phyloP scores from a whole-genome alignment of 1,284 basidiomycete species.

The Laetiporus sulphureus region DNA sequence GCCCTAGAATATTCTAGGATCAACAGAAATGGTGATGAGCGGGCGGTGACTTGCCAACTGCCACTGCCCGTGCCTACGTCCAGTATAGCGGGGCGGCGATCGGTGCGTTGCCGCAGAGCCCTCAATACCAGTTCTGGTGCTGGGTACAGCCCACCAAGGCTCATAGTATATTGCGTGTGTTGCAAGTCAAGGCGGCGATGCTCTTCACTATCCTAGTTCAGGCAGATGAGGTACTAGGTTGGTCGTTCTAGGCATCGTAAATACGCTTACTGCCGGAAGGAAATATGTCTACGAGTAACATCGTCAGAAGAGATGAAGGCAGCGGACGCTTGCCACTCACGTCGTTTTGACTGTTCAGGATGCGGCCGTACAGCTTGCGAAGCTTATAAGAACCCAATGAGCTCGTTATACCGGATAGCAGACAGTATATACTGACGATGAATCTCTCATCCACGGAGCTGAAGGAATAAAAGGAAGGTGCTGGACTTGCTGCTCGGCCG shows the following conservation, averaged over 20 bases:
- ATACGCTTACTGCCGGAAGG: conserved; percentile 6
- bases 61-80: conserved; percentile 31
- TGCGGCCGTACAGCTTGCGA: conserved; percentile 25
- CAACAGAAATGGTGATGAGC: neutral
- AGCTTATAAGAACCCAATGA: no score
- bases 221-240: conserved; percentile 1
- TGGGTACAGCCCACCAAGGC: conserved; percentile 24
- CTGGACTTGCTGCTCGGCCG: conserved; percentile 20
- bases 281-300: conserved; percentile 6
- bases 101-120: conserved; percentile 24
- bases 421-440: conserved; percentile 19
- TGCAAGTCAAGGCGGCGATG: conserved; percentile 30
- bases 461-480: conserved; percentile 29
- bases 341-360: conserved; percentile 29
- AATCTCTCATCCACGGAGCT: conserved; percentile 26
- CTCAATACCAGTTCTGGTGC: conserved; percentile 24
- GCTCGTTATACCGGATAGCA: no score
- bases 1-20: conserved; percentile 19
- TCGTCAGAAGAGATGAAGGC: neutral
- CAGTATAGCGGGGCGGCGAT: conserved; percentile 22
- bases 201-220: conserved; percentile 26
- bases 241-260: neutral
- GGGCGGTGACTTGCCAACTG: conserved; percentile 23
- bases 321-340: conserved; percentile 15
- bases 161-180: conserved; percentile 26